Evolutionary conservation across 352 stramenopile genomes (phyloP).

Genomic region (Phytophthora ramorum): DNA sequence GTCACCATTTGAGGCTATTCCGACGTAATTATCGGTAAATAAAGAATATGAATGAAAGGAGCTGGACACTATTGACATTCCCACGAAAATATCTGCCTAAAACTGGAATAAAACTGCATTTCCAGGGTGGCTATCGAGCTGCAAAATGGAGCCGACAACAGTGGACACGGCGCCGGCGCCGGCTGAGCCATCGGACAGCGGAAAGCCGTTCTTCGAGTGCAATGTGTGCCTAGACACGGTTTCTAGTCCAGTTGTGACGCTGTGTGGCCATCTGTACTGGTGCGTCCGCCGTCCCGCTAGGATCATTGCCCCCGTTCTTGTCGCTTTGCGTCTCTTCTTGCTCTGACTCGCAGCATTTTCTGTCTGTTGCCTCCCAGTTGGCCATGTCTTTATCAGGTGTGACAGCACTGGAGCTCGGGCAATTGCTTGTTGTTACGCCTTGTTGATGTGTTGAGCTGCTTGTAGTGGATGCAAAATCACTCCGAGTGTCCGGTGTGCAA

Average conservation of each 20-base stretch:
- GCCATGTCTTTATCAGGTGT: slow-evolving; percentile 87
- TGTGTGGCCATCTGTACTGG: slow-evolving; percentile 93
- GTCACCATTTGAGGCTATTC: background rate
- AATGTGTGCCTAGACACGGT: slow-evolving; percentile 92
- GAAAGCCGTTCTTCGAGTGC: slow-evolving; percentile 75
- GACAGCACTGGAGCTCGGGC: background rate
- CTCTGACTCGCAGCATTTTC: slow-evolving; percentile 16
- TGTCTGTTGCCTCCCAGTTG: slow-evolving; percentile 51
- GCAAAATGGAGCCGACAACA: slow-evolving; percentile 17
- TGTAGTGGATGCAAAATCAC: slow-evolving; percentile 79
- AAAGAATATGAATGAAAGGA: slow-evolving; percentile 6
- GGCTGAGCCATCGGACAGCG: slow-evolving; percentile 23
- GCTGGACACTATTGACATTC: background rate
- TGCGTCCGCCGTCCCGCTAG: slow-evolving; percentile 23
- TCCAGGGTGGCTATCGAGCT: background rate
- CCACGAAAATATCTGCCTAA: background rate
- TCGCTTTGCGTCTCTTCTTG: slow-evolving; percentile 9
- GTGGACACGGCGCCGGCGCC: slow-evolving; percentile 8
- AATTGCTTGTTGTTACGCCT: background rate
- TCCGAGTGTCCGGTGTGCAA: slow-evolving; percentile 93
- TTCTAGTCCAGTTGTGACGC: slow-evolving; percentile 87
- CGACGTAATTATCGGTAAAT: slow-evolving; percentile 10
- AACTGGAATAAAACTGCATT: slow-evolving; percentile 10
- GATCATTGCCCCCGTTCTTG: background rate
- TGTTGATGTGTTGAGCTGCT: background rate